Evolutionary conservation across 108 stramenopile species (phyloP).

Genomic region (Nitzschia inconspicua): DNA sequence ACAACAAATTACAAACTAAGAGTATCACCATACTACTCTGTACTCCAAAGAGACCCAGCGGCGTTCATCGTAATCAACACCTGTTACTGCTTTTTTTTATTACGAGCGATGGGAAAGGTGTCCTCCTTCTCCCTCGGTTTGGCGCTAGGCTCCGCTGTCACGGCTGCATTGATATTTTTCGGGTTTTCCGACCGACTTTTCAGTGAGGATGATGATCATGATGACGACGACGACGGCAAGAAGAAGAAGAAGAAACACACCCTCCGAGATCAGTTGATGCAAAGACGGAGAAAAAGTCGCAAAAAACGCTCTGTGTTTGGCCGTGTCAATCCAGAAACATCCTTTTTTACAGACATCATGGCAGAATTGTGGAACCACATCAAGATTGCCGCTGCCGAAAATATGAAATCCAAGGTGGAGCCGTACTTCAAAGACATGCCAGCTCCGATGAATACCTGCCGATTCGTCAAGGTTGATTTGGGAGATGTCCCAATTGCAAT

Average conservation of each 20-base stretch:
- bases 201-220: background rate
- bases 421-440: slow-evolving; percentile 44
- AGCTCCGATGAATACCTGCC: slow-evolving; percentile 42
- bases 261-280: background rate
- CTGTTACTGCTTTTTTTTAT: too few species aligned
- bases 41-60: too few species aligned
- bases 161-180: too few species aligned
- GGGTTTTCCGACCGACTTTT: too few species aligned
- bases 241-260: too few species aligned
- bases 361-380: slow-evolving; percentile 50
- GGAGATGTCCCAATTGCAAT: slow-evolving; percentile 51
- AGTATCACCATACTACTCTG: too few species aligned
- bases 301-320: background rate
- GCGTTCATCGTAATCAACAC: too few species aligned
- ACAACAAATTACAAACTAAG: too few species aligned
- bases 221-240: background rate
- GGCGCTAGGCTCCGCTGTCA: too few species aligned
- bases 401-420: slow-evolving; percentile 46
- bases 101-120: too few species aligned
- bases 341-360: slow-evolving; percentile 40
- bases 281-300: too few species aligned
- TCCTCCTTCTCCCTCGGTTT: too few species aligned
- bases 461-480: slow-evolving; percentile 61
- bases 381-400: slow-evolving; percentile 37
- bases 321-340: background rate